Evolutionary conservation across 441 rosid species (phyloP).

Genomic region (Adansonia grandidieri): DNA sequence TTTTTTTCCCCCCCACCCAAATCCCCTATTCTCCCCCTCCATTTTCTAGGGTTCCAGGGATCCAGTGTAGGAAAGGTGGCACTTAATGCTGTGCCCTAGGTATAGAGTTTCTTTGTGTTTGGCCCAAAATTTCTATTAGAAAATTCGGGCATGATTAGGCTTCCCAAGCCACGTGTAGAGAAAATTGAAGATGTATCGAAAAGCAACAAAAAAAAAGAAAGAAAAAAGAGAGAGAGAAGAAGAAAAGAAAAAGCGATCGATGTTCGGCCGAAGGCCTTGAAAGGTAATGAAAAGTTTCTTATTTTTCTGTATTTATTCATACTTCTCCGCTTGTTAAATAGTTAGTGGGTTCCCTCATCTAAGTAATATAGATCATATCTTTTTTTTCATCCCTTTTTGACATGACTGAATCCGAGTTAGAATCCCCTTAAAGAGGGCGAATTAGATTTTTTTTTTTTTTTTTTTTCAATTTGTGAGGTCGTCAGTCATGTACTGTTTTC

Average conservation of each 20-base stretch:
- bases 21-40: background rate
- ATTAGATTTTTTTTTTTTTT: too few relatives aligned
- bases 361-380: background rate
- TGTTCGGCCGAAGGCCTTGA: constrained; percentile 60
- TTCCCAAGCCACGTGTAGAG: constrained; percentile 63
- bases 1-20: background rate
- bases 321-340: background rate
- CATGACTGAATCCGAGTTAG: too few relatives aligned
- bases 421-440: too few relatives aligned
- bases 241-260: background rate
- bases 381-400: background rate
- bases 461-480: too few relatives aligned
- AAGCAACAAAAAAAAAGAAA: background rate
- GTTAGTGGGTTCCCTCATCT: background rate
- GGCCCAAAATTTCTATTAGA: constrained; percentile 38
- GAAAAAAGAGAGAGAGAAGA: too few relatives aligned
- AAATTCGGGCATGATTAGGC: constrained; percentile 41
- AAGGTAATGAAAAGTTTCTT: constrained; percentile 24
- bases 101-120: constrained; percentile 37
- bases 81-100: constrained; percentile 35
- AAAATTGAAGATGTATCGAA: constrained; percentile 33
- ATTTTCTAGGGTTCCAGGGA: constrained; percentile 34
- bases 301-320: background rate
- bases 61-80: constrained; percentile 48
- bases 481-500: too few relatives aligned